Percentiles rank a stretch among this genome's conserved stretches.
Evolutionary conservation across 169 alveolate species (phyloP).

Genomic region (Babesia sp.): DNA sequence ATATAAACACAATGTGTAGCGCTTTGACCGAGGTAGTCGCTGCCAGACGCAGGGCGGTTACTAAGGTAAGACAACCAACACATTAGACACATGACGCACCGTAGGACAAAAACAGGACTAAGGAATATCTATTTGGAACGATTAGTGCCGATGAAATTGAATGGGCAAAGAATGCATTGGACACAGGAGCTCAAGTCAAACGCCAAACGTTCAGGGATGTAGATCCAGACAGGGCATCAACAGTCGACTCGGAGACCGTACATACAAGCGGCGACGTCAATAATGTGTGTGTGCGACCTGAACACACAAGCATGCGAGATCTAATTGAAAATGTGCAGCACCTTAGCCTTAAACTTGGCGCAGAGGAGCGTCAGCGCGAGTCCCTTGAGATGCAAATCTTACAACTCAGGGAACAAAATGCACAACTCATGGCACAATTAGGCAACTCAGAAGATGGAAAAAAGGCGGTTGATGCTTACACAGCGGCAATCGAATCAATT

Average conservation of each 20-base stretch:
- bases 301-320: constrained; percentile 15
- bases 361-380: constrained; percentile 49
- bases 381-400: constrained; percentile 25
- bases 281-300: constrained; percentile 27
- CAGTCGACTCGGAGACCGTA: constrained; percentile 33
- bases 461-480: constrained; percentile 40
- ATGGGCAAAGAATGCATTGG: constrained; percentile 64
- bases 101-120: constrained; percentile 12
- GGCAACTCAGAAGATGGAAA: background rate
- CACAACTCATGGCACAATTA: constrained; percentile 26
- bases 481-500: constrained; percentile 24
- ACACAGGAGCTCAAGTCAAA: constrained; percentile 50
- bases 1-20: constrained; percentile 7
- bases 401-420: constrained; percentile 37
- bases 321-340: constrained; percentile 31
- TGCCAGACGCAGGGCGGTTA: constrained; percentile 22
- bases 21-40: constrained; percentile 18
- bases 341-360: constrained; percentile 38
- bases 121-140: constrained; percentile 64
- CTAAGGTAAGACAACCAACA: constrained; percentile 18
- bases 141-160: constrained; percentile 50
- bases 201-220: constrained; percentile 23
- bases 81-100: constrained; percentile 10
- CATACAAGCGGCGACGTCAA: background rate
- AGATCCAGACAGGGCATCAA: constrained; percentile 39